Percentiles rank a stretch among this genome's conserved stretches.
Evolutionary conservation across 768 basidiomycete species (phyloP).

Genomic region (Pisolithus marmoratus): DNA sequence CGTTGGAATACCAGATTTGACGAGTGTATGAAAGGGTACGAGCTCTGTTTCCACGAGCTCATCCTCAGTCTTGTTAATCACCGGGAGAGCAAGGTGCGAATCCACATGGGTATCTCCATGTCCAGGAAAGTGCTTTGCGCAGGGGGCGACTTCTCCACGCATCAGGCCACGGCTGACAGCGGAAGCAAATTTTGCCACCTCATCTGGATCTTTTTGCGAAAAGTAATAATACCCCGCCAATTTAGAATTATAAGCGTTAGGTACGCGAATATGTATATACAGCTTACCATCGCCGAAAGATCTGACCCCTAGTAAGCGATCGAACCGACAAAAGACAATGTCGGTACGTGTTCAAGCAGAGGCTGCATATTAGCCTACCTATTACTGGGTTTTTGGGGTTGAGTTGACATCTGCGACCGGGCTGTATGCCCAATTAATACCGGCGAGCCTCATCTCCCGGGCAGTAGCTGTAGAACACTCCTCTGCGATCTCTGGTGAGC

Average conservation of each 20-base stretch:
- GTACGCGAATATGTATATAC: not conserved
- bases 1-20: slow-evolving; percentile 39
- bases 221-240: not conserved
- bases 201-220: slow-evolving; percentile 40
- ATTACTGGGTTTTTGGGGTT: slow-evolving; percentile 67
- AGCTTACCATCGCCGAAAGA: slow-evolving; percentile 61
- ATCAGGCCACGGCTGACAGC: slow-evolving; percentile 47
- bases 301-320: slow-evolving; percentile 44
- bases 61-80: slow-evolving; percentile 44
- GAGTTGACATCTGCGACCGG: slow-evolving; percentile 71
- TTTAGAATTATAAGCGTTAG: not conserved
- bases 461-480: slow-evolving; percentile 46
- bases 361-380: slow-evolving; percentile 32
- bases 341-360: not conserved
- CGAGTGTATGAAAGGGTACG: slow-evolving; percentile 49
- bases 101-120: slow-evolving; percentile 72
- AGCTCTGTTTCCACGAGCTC: slow-evolving; percentile 46
- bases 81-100: slow-evolving; percentile 61
- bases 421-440: slow-evolving; percentile 68
- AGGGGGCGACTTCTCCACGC: slow-evolving; percentile 48
- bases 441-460: slow-evolving; percentile 50
- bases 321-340: not conserved
- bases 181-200: slow-evolving; percentile 43
- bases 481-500: slow-evolving; percentile 39
- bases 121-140: slow-evolving; percentile 68